These are phyloP conservation scores for Acer campestre DNA, from an alignment of 345 rosid species.

Conservation along the genomic window DNA sequence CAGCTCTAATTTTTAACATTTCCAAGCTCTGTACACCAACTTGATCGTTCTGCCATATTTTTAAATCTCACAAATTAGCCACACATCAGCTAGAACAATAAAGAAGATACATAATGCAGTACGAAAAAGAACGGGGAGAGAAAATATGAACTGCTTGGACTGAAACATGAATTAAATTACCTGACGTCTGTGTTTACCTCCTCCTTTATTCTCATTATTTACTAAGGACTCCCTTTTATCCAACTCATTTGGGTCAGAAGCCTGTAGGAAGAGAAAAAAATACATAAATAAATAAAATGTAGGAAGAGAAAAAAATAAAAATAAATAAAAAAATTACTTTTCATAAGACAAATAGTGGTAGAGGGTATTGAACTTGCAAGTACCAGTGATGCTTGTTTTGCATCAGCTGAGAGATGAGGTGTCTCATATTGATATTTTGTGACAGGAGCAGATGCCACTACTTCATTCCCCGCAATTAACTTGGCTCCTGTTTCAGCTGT, in stretches of 20 bases:
- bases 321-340: not conserved
- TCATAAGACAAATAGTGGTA: not conserved
- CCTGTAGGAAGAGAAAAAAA: constrained; percentile 26
- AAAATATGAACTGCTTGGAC: not conserved
- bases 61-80: constrained; percentile 20
- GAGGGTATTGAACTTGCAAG: not conserved
- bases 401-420: constrained; percentile 18
- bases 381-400: constrained; percentile 32
- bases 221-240: constrained; percentile 17
- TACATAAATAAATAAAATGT: too few relatives aligned
- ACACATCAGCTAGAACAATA: constrained; percentile 9
- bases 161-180: constrained; percentile 30
- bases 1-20: constrained; percentile 86
- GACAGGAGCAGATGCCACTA: constrained; percentile 34
- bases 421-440: constrained; percentile 11
- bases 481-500: constrained; percentile 26
- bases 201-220: constrained; percentile 33
- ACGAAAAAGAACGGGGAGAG: too few relatives aligned
- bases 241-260: constrained; percentile 24
- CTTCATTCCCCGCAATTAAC: constrained; percentile 27
- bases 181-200: constrained; percentile 46
- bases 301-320: constrained; percentile 7
- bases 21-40: constrained; percentile 73
- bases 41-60: constrained; percentile 53
- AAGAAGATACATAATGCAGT: not conserved